Base-by-base conservation (phyloP, 2,329 filamentous ascomycete genomes). In the Arthrobotrys sinensis region DNA sequence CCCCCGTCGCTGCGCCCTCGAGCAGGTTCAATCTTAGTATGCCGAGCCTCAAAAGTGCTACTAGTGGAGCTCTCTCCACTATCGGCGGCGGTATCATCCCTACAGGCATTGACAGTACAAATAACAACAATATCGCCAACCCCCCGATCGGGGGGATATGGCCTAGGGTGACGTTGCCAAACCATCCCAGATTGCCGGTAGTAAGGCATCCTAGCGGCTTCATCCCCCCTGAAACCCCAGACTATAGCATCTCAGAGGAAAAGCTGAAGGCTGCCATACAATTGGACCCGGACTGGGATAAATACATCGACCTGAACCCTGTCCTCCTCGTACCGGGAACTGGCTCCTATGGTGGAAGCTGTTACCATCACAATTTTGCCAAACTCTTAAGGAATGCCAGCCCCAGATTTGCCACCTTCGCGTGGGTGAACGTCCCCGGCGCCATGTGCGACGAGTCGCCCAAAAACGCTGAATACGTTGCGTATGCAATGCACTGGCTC, bases 341-440 rank as follows among this genome's bases (percentile, higher is more conserved):
- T 0, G 87, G 86, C 11, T 80, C 85, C 32, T 87, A 86, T 11
- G 88, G 86, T 1, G 86, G 85, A 53, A 82, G 83, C 32, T 85
- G 84, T 38, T 89, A 85, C 79, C 80, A 83, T 7, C 85, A 83
- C 68, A 89, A 87, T 81, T 85, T 88, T 68, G 86, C 85, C 68
- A 87, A 87, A 60, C 83, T 89, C 0, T 83, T 89, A 36, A 45
- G 48, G 5, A 68, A 68, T 8, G 81, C 83, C 1, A 83, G 84
- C 28, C 83, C 84, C 0, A 79, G 80, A 24, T 85, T 85, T 67
- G 86, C 84, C 14, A 87, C 89, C 79, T 85, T 87, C 0, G 85
- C 89, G 16, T 90, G 87, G 86, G 83, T 90, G 19, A 90, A 90
- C 80, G 84, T 90, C 12, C 88, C 88, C 0, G 83, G 83, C 0